These are phyloP conservation scores for Straminergon stramineum DNA, from an alignment of 225 moss, liverwort and hornwort species.

Conservation along the genomic window DNA sequence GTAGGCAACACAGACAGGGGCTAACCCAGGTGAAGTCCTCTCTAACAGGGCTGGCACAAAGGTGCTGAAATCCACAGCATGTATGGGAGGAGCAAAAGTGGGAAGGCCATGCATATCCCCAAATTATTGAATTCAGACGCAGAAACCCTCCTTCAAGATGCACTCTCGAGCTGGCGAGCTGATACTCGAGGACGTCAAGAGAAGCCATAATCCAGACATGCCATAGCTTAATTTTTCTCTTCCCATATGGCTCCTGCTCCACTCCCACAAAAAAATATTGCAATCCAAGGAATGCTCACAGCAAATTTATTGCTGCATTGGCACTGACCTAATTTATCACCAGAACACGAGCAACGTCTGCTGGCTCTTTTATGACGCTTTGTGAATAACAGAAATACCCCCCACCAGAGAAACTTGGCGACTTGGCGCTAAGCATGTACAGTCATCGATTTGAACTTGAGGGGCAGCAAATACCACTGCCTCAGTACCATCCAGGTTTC, in stretches of 20 bases:
- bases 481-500: slow-evolving; percentile 11
- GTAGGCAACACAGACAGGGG: background rate
- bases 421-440: slow-evolving; percentile 20
- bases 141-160: background rate
- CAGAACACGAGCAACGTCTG: slow-evolving; percentile 17
- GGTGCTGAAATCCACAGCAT: slow-evolving; percentile 11
- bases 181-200: background rate
- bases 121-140: slow-evolving; percentile 7
- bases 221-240: background rate
- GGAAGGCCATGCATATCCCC: slow-evolving; percentile 2
- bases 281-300: slow-evolving; percentile 26
- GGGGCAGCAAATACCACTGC: slow-evolving; percentile 19
- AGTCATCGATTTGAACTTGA: slow-evolving; percentile 6
- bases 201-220: background rate
- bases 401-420: slow-evolving; percentile 23
- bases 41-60: background rate
- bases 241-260: slow-evolving; percentile 2
- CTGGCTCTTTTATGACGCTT: slow-evolving; percentile 31
- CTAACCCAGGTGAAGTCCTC: background rate
- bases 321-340: slow-evolving; percentile 25
- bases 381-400: slow-evolving; percentile 30
- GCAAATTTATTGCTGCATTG: slow-evolving; percentile 27
- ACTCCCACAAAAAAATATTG: slow-evolving; percentile 30
- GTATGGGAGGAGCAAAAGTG: slow-evolving; percentile 2
- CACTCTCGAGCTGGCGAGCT: slow-evolving; percentile 5